Evolutionary conservation across 441 rosid species (phyloP).

Genomic region (Syzygium syzygioides): DNA sequence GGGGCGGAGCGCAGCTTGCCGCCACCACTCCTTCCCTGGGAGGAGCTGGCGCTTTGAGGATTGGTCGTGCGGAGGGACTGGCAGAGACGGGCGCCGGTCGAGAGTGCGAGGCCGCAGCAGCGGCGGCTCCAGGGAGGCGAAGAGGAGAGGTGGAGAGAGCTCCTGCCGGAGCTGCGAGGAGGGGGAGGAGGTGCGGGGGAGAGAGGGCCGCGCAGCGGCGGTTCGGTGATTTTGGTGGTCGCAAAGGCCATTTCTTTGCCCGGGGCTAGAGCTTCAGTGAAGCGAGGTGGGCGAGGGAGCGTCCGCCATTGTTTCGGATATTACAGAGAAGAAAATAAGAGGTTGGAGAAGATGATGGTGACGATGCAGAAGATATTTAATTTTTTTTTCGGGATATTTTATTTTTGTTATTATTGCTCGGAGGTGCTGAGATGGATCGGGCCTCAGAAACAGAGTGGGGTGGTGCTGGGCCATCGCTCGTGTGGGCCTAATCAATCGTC

Average conservation of each 20-base stretch:
- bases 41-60: constrained; percentile 16
- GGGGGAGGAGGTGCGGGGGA: constrained; percentile 2
- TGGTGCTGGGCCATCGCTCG: neutral
- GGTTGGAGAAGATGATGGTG: neutral
- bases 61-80: constrained; percentile 35
- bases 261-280: neutral
- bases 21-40: constrained; percentile 19
- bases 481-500: neutral
- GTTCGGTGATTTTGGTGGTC: constrained; percentile 52
- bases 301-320: neutral
- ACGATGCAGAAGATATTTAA: neutral
- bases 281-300: neutral
- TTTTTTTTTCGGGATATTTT: neutral
- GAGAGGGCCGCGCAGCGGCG: constrained; percentile 50
- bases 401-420: neutral
- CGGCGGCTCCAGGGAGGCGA: constrained; percentile 26
- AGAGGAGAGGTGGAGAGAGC: constrained; percentile 31
- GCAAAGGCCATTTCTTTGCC: constrained; percentile 36
- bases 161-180: constrained; percentile 18
- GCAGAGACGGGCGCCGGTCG: constrained; percentile 18
- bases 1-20: constrained; percentile 31
- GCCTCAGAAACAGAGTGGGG: neutral
- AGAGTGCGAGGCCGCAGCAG: constrained; percentile 21
- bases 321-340: rapidly evolving
- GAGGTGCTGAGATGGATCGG: neutral